Evolutionary conservation across 2,329 filamentous ascomycete species (phyloP), one percentile per base, ranked within the genome.

Genomic region (Mycosphaerella arachidis): DNA sequence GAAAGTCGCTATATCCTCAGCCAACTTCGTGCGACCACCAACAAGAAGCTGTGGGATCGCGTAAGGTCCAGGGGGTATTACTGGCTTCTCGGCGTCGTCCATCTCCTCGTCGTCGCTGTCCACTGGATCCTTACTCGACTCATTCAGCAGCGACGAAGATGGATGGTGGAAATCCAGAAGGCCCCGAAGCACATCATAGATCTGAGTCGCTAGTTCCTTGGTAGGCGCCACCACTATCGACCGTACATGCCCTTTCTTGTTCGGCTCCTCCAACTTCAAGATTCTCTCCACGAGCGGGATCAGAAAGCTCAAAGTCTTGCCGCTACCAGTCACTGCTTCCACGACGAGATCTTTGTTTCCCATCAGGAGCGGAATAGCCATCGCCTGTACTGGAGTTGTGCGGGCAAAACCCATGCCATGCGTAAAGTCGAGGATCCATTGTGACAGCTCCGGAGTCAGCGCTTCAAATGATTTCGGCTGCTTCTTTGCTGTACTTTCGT

Each of bases 341-440:
- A 96, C 92, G 0, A 96, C 92, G 4, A 96, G 90, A 75, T 96
- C 92, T 71, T 95, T 96, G 73, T 96, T 90, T 55, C 86, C 87
- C 77, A 92, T 87, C 72, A 96, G 94, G 55, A 96, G 84, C 12
- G 92, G 91, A 66, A 97, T 89, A 4, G 91, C 89, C 60, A 91
- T 93, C 48, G 92, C 91, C 77, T 97, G 93, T n/a, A 97, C 92
- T 0, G 93, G 93, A 3, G 92, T 97, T 82, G 94, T 92, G 73
- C 89, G 87, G 64, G 82, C 79, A 75, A 96, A 96, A 62, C 91
- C 91, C 87, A 94, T 93, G 65, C 87, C 85, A 53, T 86, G 82
- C 53, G 95, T 86, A 60, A 91, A 92, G 66, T 95, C 90, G 56
- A 94, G 79, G 58, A 94, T 86, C 91, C 92, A 97, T 84, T 88